Evolutionary conservation across 176 grass and related monocot species (phyloP).

Genomic region (Chloris gayana): DNA sequence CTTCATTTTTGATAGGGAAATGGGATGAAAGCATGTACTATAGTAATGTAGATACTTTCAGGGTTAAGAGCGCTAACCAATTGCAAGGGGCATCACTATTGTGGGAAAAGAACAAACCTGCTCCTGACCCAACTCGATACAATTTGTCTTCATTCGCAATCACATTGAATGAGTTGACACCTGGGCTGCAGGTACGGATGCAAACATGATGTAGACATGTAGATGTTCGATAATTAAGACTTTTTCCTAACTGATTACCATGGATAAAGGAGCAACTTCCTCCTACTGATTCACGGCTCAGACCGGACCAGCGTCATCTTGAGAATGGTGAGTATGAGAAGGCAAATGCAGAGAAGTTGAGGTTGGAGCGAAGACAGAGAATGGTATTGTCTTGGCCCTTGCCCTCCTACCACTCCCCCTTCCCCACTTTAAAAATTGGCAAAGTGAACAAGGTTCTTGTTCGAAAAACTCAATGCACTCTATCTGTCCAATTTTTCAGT

Average conservation of each 20-base stretch:
- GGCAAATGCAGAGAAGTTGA: constrained; percentile 84
- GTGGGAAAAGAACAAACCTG: constrained; percentile 88
- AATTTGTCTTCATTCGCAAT: constrained; percentile 93
- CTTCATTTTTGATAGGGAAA: constrained; percentile 76
- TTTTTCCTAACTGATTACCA: neutral
- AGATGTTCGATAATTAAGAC: neutral
- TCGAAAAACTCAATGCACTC: no score
- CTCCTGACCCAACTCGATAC: constrained; percentile 78
- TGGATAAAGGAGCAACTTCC: constrained; percentile 79
- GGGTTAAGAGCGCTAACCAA: constrained; percentile 50
- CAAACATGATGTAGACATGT: neutral
- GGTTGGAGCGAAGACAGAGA: constrained; percentile 85
- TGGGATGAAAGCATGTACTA: constrained; percentile 84
- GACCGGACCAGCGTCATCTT: constrained; percentile 90
- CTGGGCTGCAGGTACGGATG: constrained; percentile 73
- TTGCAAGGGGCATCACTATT: constrained; percentile 56
- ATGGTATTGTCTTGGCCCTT: constrained; percentile 47
- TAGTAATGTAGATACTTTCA: constrained; percentile 56
- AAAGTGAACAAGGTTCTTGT: no score
- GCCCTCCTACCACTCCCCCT: no score
- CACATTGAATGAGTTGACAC: constrained; percentile 82
- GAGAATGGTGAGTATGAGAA: constrained; percentile 93
- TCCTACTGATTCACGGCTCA: constrained; percentile 90
- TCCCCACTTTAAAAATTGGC: no score
- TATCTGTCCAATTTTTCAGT: constrained; percentile 31